A percentile compares a stretch with the other conserved stretches of the same genome.
Conservation (phyloP, 192 early-diverging fungal genomes). For the Phycomyces blakesleeanus region DNA sequence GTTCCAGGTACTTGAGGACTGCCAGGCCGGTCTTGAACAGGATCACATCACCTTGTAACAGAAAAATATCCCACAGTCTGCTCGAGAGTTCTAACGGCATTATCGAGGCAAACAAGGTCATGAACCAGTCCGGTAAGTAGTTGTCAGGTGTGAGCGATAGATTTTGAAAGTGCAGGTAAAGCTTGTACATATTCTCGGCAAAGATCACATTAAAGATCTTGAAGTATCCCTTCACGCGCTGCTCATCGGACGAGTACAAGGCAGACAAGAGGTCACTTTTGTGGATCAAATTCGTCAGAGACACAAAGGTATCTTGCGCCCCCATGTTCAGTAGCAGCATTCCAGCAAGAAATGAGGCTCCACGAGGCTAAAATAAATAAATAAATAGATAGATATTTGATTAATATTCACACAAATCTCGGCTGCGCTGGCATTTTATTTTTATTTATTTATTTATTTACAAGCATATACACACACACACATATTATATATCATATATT, state of each 20-base stretch:
- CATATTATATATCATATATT: too few relatives aligned
- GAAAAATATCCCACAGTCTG: conserved; percentile 39
- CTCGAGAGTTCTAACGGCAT: conserved; percentile 36
- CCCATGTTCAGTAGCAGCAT: conserved; percentile 42
- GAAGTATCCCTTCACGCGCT: conserved; percentile 32
- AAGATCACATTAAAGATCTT: conserved; percentile 40
- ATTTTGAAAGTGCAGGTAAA: conserved; percentile 42
- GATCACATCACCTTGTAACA: conserved; percentile 38
- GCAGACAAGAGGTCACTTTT: conserved; percentile 30
- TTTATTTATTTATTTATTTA: background rate
- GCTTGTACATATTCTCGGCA: conserved; percentile 39
- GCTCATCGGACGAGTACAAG: conserved; percentile 31
- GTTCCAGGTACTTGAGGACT: conserved; percentile 38
- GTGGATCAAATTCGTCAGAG: conserved; percentile 31
- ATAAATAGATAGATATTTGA: too few relatives aligned
- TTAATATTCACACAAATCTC: too few relatives aligned
- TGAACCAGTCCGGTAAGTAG: conserved; percentile 40
- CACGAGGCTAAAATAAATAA: conserved; percentile 24
- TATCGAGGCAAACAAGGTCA: conserved; percentile 38
- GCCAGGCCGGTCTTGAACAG: conserved; percentile 34
- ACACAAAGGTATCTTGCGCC: conserved; percentile 23
- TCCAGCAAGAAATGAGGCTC: conserved; percentile 37
- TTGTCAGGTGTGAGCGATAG: conserved; percentile 34
- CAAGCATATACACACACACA: background rate
- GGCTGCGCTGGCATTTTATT: background rate